Evolutionary conservation across 1,284 basidiomycete genomes (phyloP), one percentile per base, ranked within the genome.

Genomic region (Bondarzewia mesenterica): DNA sequence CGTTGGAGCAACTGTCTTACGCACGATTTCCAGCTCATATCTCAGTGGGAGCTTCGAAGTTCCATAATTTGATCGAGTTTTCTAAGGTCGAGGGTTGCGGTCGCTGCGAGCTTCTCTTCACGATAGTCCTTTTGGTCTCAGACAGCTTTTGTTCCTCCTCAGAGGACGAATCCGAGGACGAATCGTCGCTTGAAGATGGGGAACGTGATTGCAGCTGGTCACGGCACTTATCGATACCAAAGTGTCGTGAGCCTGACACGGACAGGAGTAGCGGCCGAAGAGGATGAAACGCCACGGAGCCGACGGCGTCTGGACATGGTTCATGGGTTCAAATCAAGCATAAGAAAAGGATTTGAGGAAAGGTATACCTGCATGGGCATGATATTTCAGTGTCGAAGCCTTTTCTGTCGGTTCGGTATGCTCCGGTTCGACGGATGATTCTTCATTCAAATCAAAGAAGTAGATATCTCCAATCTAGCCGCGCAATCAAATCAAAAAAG

Each of bases 171-270:
- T 44, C 50, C 4, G 48, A 52, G 7, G 21, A 23, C 32, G 8
- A 8, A n/a, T 35, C 32, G 10, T n/a, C 32, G 32, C 8, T 8
- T 8, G 32, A 35, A n/a, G n/a, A n/a, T 35, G 10, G n/a, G 32
- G 32, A 35, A n/a, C n/a, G 32, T 8, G 32, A 35, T 35, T 8
- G n/a, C n/a, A n/a, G n/a, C n/a, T n/a, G n/a, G n/a, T n/a, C n/a
- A n/a, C n/a, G n/a, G n/a, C n/a, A n/a, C n/a, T n/a, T 32, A 32
- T 32, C 18, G 26, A 48, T 37, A n/a, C 63, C 57, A 53, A 85
- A 86, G 59, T 83, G 77, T 25, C 85, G 69, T n/a, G 85, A 83
- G 7, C 85, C 85, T 1, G 82, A 81, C 2, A 72, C 70, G 0
- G 82, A 80, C 15, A 84, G 57, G 6, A 86, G 51, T 4, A 67